A percentile compares a stretch with the other conserved stretches of the same genome.
These are phyloP conservation scores for Sphagnum magellanicum DNA, from an alignment of 228 moss, liverwort and hornwort species.

Conservation along the genomic window DNA sequence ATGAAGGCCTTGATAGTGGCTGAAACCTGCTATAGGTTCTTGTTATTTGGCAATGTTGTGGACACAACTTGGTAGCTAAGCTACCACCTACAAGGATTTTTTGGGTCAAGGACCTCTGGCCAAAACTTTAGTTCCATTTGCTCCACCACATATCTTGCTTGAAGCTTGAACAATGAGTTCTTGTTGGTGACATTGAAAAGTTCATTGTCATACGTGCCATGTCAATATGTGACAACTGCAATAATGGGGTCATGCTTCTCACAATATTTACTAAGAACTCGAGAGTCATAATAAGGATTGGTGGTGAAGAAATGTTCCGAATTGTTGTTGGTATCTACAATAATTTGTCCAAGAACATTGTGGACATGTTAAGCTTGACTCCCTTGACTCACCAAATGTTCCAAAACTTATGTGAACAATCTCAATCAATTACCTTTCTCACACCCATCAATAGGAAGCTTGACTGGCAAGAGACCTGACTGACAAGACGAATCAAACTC, in stretches of 20 bases:
- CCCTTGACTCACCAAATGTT: constrained; percentile 84
- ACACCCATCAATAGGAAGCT: constrained; percentile 77
- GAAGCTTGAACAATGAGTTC: constrained; percentile 87
- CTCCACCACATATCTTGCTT: constrained; percentile 93
- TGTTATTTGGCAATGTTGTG: constrained; percentile 81
- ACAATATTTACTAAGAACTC: constrained; percentile 81
- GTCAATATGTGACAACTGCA: constrained; percentile 80
- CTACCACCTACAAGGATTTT: constrained; percentile 72
- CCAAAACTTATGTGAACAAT: constrained; percentile 70
- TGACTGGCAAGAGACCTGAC: constrained; percentile 84
- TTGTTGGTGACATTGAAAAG: constrained; percentile 84
- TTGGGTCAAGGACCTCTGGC: constrained; percentile 76
- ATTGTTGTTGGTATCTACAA: constrained; percentile 74
- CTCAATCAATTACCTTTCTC: constrained; percentile 88
- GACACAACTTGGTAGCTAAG: constrained; percentile 95
- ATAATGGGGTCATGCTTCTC: constrained; percentile 84
- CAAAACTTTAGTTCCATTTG: constrained; percentile 88
- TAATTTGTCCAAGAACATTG: constrained; percentile 79
- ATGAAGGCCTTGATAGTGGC: constrained; percentile 97
- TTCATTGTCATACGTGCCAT: constrained; percentile 85
- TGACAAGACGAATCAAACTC: constrained; percentile 83
- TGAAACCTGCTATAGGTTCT: constrained; percentile 83
- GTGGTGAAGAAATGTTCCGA: constrained; percentile 83
- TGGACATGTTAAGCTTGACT: constrained; percentile 92
- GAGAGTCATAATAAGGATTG: constrained; percentile 77